Evolutionary conservation across 306 rosid species (phyloP).

Genomic region (Vigna radiata): DNA sequence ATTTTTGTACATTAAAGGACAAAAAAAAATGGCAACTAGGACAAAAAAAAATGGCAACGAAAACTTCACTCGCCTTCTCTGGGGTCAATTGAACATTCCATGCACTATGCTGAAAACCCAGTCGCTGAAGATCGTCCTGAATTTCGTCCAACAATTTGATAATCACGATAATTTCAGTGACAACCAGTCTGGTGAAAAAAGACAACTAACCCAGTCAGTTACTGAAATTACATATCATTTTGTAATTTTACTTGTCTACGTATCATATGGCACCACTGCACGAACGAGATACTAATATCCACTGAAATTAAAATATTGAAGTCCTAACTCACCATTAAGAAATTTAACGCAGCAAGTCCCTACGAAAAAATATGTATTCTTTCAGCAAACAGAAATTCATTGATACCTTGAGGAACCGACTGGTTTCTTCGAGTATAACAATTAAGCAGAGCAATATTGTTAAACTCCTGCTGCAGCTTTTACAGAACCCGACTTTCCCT

Average conservation of each 20-base stretch:
- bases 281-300: background rate
- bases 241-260: background rate
- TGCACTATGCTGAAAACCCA: conserved; percentile 27
- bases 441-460: conserved; percentile 23
- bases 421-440: conserved; percentile 5
- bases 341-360: background rate
- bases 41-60: conserved; percentile 14
- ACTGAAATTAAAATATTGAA: background rate
- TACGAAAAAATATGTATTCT: conserved; percentile 16
- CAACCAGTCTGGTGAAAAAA: conserved; percentile 9
- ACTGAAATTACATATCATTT: conserved; percentile 24
- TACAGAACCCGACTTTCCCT: conserved; percentile 68
- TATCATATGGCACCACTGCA: background rate
- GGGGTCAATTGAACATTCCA: conserved; percentile 17
- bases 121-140: conserved; percentile 32
- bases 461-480: conserved; percentile 74
- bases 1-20: conserved; percentile 31
- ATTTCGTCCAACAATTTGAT: conserved; percentile 22
- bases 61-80: conserved; percentile 35
- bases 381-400: background rate
- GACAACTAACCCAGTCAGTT: background rate
- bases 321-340: background rate
- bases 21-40: conserved; percentile 9
- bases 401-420: conserved; percentile 32
- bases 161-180: conserved; percentile 20